These are phyloP conservation scores for Leersia perrieri DNA, from an alignment of 176 grass and related monocot genomes.

Conservation along the genomic window DNA sequence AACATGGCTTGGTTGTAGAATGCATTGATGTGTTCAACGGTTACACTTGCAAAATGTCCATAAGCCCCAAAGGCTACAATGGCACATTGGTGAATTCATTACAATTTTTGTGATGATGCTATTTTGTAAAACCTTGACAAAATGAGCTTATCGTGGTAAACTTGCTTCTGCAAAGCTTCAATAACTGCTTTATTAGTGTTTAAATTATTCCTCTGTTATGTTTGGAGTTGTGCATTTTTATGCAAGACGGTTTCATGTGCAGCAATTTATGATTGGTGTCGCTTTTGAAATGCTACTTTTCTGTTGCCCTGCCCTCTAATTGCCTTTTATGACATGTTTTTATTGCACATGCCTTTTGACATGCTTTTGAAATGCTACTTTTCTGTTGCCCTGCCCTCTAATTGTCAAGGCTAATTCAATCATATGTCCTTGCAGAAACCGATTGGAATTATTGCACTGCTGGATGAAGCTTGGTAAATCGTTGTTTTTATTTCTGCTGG, in stretches of 20 bases:
- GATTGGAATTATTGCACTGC: constrained; percentile 90
- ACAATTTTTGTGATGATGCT: neutral
- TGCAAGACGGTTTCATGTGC: neutral
- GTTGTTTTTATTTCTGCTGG: constrained; percentile 24
- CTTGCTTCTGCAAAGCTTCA: constrained; percentile 11
- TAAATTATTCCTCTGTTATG: neutral
- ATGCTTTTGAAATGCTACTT: constrained; percentile 1
- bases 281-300: constrained; percentile 3
- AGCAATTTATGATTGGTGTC: constrained; percentile 8
- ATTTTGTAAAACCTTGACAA: constrained; percentile 1
- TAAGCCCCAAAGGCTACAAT: neutral
- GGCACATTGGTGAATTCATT: neutral
- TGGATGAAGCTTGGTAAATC: constrained; percentile 98
- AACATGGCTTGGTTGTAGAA: neutral
- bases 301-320: neutral
- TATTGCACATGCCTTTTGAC: too few species aligned
- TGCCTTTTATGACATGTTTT: neutral
- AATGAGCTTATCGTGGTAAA: neutral
- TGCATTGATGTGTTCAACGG: neutral
- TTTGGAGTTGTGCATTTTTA: constrained; percentile 4
- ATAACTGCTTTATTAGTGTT: constrained; percentile 18
- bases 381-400: constrained; percentile 1
- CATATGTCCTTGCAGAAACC: constrained; percentile 70
- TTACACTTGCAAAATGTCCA: neutral
- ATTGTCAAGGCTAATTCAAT: constrained; percentile 21